A percentile compares a stretch with the other conserved stretches of the same genome.
phyloP scores from a whole-genome alignment of 148 eudicot species.

The Silene conica region DNA sequence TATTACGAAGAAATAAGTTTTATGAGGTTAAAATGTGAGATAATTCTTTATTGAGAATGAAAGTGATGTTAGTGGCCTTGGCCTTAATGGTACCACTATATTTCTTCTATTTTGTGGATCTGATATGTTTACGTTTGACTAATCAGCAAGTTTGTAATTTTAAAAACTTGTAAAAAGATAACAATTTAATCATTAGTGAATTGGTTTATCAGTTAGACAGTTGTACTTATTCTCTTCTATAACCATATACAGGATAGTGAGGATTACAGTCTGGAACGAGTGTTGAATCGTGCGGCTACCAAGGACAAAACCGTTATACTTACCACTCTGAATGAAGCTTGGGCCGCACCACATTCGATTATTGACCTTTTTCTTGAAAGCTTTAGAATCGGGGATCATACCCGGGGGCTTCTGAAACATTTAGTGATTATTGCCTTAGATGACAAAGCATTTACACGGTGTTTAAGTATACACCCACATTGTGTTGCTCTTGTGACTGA shows the following conservation, averaged over 20 bases:
- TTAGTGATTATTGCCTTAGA: conserved; percentile 55
- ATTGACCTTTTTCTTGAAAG: conserved; percentile 52
- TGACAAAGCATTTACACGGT: conserved; percentile 46
- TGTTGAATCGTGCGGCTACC: conserved; percentile 50
- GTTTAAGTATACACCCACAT: conserved; percentile 37
- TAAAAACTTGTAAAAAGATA: neutral
- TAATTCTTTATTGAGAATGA: neutral
- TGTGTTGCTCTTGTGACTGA: conserved; percentile 48
- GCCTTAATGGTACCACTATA: neutral
- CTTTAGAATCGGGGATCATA: conserved; percentile 50
- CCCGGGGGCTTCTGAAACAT: conserved; percentile 40
- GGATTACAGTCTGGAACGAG: conserved; percentile 42
- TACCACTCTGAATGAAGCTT: conserved; percentile 54
- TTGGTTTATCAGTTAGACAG: neutral
- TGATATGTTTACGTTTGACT: neutral
- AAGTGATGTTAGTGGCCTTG: neutral
- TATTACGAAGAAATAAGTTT: neutral
- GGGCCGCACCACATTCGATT: conserved; percentile 47
- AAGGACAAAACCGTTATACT: conserved; percentile 46
- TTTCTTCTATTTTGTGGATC: neutral
- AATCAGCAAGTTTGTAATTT: neutral
- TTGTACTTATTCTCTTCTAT: neutral
- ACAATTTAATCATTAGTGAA: neutral
- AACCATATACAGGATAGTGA: conserved; percentile 32
- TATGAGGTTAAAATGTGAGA: neutral